phyloP scores from a whole-genome alignment of 108 stramenopile genomes.

The Cyclotella distinguenda region DNA sequence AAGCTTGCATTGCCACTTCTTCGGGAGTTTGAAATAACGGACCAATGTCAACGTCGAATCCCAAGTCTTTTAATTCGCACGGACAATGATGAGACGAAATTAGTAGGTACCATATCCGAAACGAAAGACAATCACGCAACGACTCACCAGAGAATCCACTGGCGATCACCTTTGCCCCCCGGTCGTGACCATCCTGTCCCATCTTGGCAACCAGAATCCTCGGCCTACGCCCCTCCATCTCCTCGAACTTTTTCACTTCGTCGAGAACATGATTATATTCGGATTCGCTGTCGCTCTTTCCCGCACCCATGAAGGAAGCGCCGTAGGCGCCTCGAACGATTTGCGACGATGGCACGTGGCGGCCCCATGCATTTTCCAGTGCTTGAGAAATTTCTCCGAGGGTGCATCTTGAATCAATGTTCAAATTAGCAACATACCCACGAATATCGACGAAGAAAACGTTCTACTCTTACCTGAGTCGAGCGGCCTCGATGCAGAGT shows the following conservation, averaged over 20 bases:
- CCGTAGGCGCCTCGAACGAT: conserved; percentile 97
- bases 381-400: conserved; percentile 96
- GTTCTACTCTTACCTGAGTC: conserved; percentile 33
- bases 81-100: neutral
- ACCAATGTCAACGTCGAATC: conserved; percentile 97
- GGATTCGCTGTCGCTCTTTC: conserved; percentile 35
- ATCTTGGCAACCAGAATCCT: conserved; percentile 98
- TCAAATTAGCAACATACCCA: neutral
- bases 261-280: conserved; percentile 82
- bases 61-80: conserved; percentile 61
- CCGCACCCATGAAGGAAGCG: conserved; percentile 53
- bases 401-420: conserved; percentile 63
- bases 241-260: conserved; percentile 87
- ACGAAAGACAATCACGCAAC: too few relatives aligned
- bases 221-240: conserved; percentile 91
- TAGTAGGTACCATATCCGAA: neutral
- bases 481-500: conserved; percentile 92
- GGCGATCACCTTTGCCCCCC: conserved; percentile 98
- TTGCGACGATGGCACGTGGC: conserved; percentile 83
- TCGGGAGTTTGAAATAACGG: conserved; percentile 96
- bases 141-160: conserved; percentile 77
- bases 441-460: neutral
- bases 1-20: conserved; percentile 95
- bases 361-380: conserved; percentile 94
- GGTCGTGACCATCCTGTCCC: conserved; percentile 99